Evolutionary conservation across 176 grass and related monocot genomes (phyloP), one percentile per base, ranked within the genome.

Genomic region (Chrysopogon serrulatus): DNA sequence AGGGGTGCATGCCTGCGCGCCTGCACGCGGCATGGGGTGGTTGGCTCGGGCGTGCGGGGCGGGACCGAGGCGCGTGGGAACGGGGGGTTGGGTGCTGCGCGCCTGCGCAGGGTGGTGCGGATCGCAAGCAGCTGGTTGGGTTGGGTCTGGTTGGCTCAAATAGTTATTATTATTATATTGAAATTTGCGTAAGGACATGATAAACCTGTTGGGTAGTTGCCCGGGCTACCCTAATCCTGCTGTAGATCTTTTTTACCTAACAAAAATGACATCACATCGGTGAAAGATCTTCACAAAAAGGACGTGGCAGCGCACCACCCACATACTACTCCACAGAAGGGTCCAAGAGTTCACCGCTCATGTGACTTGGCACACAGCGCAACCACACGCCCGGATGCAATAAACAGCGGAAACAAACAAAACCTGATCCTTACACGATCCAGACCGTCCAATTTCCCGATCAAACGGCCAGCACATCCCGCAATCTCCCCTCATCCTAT

Each of bases 341-440:
- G 42, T 82, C 77, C 82, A 84, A 80, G 71, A 28, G 23, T 78
- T 71, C 79, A 71, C 79, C 79, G 21, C 27, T n/a, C 6, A 8
- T 48, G 79, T 59, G 78, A 94, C 88, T 64, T 97, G 88, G 84
- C 92, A 68, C 48, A 19, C 41, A 30, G 1, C 40, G 72, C 74
- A 66, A 36, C 90, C 83, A 89, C 88, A 16, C 17, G 16, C 54
- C 35, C 7, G 5, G 65, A 32, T 51, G 4, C 39, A 78, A 70
- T n/a, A 41, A 14, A 14, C 12, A 5, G 67, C 77, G 91, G n/a
- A 80, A 82, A 68, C 63, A 27, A 64, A 82, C 84, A 21, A 71
- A 87, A 95, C 82, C 91, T 95, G 89, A 96, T 96, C 96, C 89
- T 56, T 23, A 90, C 53, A 3, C 21, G 18, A 96, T 94, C 91